A percentile compares a stretch with the other conserved stretches of the same genome.
These are phyloP conservation scores for Neurospora sp. DNA, from an alignment of 495 filamentous ascomycete species.

Conservation along the genomic window DNA sequence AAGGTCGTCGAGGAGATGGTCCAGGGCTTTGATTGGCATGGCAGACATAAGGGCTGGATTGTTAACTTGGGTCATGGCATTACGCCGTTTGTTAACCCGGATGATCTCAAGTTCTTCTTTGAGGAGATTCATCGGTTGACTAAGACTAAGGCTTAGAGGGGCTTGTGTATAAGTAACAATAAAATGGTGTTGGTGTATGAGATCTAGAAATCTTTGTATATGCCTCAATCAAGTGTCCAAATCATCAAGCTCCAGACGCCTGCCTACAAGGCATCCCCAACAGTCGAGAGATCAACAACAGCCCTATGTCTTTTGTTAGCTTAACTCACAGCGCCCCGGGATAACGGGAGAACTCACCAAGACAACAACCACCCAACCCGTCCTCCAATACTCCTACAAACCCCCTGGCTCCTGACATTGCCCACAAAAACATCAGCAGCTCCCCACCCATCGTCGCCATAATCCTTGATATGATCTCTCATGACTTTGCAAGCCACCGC, in stretches of 20 bases:
- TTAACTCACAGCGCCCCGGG: no score
- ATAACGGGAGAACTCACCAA: conserved; percentile 12
- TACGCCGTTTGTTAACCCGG: conserved; percentile 86
- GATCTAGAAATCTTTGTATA: neutral
- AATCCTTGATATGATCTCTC: conserved; percentile 25
- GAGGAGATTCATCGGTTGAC: conserved; percentile 75
- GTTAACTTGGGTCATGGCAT: conserved; percentile 89
- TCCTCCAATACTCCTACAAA: conserved; percentile 36
- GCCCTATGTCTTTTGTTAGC: neutral
- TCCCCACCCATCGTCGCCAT: conserved; percentile 28
- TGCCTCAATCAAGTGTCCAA: neutral
- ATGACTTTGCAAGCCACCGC: conserved; percentile 31
- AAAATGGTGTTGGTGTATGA: neutral
- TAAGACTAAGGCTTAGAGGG: conserved; percentile 18
- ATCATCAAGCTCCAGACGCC: neutral
- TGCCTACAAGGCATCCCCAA: conserved; percentile 8
- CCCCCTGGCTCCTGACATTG: conserved; percentile 30
- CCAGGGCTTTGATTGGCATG: conserved; percentile 58
- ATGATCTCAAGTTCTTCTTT: conserved; percentile 87
- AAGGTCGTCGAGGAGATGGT: conserved; percentile 74
- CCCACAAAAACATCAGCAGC: conserved; percentile 33
- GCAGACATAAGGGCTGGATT: conserved; percentile 54
- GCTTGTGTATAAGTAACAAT: no score
- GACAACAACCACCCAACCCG: conserved; percentile 24
- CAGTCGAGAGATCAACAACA: conserved; percentile 8